Base-by-base conservation (phyloP, 768 basidiomycete genomes). In the Chiua virens region DNA sequence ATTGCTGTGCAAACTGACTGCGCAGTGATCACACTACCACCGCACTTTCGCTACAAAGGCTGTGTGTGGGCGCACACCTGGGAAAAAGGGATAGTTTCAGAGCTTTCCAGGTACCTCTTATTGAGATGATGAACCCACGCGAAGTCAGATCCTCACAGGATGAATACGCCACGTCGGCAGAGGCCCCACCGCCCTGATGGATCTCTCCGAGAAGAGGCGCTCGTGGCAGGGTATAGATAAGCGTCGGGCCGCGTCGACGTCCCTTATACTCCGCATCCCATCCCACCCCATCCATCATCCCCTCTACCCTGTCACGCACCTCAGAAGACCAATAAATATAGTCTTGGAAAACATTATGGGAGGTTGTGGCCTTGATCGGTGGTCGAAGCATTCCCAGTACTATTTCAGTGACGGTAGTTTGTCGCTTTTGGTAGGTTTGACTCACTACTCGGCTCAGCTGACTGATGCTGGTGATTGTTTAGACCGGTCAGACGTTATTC, bases 401-500 rank as follows among this genome's bases (percentile, higher is more conserved):
- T 63, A 64, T 23, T 0, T 64, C 0, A n/a, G 1, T 0, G 64
- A 64, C 1, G 63, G 64, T 0, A 58, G 38, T 1, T 37, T 66
- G 2, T 54, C 55, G 0, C 58, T 64, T 27, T 6, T 55, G 45
- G 63, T 64, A 45, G 21, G 63, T 55, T 18, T 28, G 35, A 28
- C 53, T 8, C 30, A 14, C 10, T 11, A 28, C 7, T 7, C 49
- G 10, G 9, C 23, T 32, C 27, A 27, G 41, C 58, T 60, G 42
- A 63, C 39, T 17, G 3, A 7, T 32, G 8, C 36, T 39, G 22
- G 41, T 49, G 53, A 43, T 28, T 61, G 37, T 37, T 15, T 39
- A 87, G 85, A 78, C 78, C 3, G 79, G 77, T 10, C 71, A 79
- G 14, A 59, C 68, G 0, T 59, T 77, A 0, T 87, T 84, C 51